A percentile compares a stretch with the other conserved stretches of the same genome.
phyloP scores from a whole-genome alignment of 2,329 filamentous ascomycete species.

The Emericellopsis cladophorae region DNA sequence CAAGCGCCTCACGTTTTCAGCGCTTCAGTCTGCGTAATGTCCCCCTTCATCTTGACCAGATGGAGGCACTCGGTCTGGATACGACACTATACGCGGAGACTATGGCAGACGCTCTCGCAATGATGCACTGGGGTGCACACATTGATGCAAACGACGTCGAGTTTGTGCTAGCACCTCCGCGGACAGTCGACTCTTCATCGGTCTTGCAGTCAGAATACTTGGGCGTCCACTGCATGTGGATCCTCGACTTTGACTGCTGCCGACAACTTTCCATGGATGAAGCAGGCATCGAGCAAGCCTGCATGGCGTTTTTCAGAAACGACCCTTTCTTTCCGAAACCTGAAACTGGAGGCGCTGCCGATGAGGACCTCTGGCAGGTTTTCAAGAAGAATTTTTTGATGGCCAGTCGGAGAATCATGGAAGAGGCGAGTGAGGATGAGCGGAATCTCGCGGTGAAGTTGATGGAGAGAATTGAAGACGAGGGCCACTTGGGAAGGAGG shows the following conservation, averaged over 20 bases:
- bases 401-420: no score
- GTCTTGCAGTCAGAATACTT: conserved; percentile 15
- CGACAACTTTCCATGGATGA: conserved; percentile 18
- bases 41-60: conserved; percentile 34
- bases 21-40: conserved; percentile 33
- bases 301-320: conserved; percentile 30
- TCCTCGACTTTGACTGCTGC: conserved; percentile 34
- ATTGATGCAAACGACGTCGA: conserved; percentile 42
- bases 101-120: conserved; percentile 36
- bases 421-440: no score
- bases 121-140: conserved; percentile 32
- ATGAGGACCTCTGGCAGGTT: conserved; percentile 9
- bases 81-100: conserved; percentile 19
- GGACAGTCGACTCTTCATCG: not conserved
- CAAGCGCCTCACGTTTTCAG: not conserved
- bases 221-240: conserved; percentile 18
- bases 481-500: no score
- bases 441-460: no score
- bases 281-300: conserved; percentile 25
- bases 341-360: not conserved
- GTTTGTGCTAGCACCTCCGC: conserved; percentile 31
- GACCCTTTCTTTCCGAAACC: conserved; percentile 38
- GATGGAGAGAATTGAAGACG: no score
- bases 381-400: conserved; percentile 5
- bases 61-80: conserved; percentile 26